Base-by-base conservation (phyloP, 1,284 basidiomycete species). In the Chiua sp. region DNA sequence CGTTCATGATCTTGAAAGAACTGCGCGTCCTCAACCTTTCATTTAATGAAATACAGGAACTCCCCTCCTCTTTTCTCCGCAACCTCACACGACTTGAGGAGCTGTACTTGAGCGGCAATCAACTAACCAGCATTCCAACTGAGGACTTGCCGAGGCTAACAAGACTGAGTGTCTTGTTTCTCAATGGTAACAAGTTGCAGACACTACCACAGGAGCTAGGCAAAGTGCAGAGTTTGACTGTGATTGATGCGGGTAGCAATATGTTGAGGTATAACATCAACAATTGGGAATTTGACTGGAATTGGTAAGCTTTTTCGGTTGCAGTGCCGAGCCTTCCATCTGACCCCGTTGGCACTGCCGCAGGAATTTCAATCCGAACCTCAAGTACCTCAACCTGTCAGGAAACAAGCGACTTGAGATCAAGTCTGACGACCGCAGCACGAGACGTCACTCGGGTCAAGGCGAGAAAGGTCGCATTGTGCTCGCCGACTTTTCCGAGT, bases 211-310 rank as follows among this genome's bases (percentile, higher is more conserved):
- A 92, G 53, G 97, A 98, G 75, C 78, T 99, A 49, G 91, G 90
- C 39, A 93, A 93, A 71, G 83, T 98, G 65, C 86, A 86, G 71
- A 89, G 86, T 59, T 79, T 99, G 66, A 87, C 85, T 62, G 87
- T 92, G 32, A 82, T 99, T 62, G 98, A 99, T 72, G 98, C 94
- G 3, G 96, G 97, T 10, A 96, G 92, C 75, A 99, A 99, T 74
- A 78, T 89, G 55, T 82, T 99, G 76, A 96, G 94, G 83, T 99
- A 99, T 78, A 99, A 99, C 74, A 96, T 98, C 66, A 93, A 95
- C 69, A 99, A 99, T 72, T 97, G 91, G 91, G 94, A 97, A 71
- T 99, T 97, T 77, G 98, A 99, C 78, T 99, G 97, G 97, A 99
- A 99, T 76, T 99, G 98, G 98, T 96, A 65, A 56, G 83, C 59